phyloP scores from a whole-genome alignment of 257 asterid genomes.

The Paraleonurus japonicus region DNA sequence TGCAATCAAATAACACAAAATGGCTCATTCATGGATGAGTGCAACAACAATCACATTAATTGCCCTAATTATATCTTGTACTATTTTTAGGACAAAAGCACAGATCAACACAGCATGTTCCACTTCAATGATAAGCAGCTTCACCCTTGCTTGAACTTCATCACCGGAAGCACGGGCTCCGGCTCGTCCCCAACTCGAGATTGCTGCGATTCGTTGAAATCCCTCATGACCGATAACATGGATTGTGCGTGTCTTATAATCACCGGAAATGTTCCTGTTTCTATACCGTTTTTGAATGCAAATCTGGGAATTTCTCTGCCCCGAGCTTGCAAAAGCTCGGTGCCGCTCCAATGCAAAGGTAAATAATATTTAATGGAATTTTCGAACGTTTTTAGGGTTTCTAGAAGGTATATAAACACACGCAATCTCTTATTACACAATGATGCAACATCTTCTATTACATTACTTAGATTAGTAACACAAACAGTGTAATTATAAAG shows the following conservation, averaged over 20 bases:
- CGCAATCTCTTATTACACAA: too few species aligned
- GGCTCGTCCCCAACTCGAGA: constrained; percentile 49
- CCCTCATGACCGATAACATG: constrained; percentile 44
- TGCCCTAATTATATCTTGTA: constrained; percentile 13
- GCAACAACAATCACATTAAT: constrained; percentile 22
- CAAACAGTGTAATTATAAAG: too few species aligned
- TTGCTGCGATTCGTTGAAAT: constrained; percentile 62
- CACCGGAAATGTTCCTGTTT: constrained; percentile 75
- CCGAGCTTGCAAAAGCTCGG: constrained; percentile 42
- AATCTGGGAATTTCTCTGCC: constrained; percentile 58
- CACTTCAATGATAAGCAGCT: constrained; percentile 43
- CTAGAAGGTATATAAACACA: too few species aligned
- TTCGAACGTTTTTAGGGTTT: not conserved
- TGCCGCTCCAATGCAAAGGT: constrained; percentile 74
- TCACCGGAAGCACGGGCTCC: constrained; percentile 60
- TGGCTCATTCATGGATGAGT: constrained; percentile 16
- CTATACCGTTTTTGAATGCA: constrained; percentile 50
- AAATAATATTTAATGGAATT: not conserved
- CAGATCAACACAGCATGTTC: constrained; percentile 66
- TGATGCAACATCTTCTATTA: too few species aligned
- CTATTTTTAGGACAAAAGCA: constrained; percentile 32
- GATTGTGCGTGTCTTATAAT: constrained; percentile 66
- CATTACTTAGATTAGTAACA: too few species aligned
- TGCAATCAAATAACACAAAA: not conserved
- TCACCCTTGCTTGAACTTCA: constrained; percentile 59